Evolutionary conservation across 352 stramenopile genomes (phyloP).

Genomic region (Globisporangium emineosum): DNA sequence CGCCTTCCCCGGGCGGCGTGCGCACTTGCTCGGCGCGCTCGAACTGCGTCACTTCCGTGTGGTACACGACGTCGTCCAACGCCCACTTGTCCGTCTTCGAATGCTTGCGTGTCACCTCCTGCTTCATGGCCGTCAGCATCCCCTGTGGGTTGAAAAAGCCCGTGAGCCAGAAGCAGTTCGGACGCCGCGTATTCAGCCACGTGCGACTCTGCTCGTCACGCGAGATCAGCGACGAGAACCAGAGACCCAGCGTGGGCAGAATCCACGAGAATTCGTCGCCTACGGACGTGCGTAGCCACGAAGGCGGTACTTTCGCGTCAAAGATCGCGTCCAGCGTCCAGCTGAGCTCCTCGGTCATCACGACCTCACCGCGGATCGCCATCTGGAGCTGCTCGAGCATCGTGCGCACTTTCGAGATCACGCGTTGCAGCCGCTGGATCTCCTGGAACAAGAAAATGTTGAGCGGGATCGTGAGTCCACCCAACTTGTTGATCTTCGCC

Average conservation of each 20-base stretch:
- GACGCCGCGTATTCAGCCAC: slow-evolving; percentile 94
- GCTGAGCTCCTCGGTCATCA: slow-evolving; percentile 97
- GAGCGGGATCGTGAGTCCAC: slow-evolving; percentile 94
- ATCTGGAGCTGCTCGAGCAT: slow-evolving; percentile 96
- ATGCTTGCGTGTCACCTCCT: slow-evolving; percentile 97
- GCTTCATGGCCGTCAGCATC: slow-evolving; percentile 98
- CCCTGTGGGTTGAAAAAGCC: slow-evolving; percentile 98
- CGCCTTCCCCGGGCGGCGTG: slow-evolving; percentile 88
- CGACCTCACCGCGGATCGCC: slow-evolving; percentile 97
- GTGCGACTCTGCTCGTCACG: slow-evolving; percentile 94
- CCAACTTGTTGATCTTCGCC: slow-evolving; percentile 95
- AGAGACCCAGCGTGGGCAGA: slow-evolving; percentile 93
- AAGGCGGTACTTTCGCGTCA: slow-evolving; percentile 93
- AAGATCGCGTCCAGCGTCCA: slow-evolving; percentile 95
- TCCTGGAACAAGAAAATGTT: slow-evolving; percentile 99
- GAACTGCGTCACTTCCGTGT: slow-evolving; percentile 95
- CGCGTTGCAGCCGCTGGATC: slow-evolving; percentile 95
- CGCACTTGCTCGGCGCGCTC: slow-evolving; percentile 90
- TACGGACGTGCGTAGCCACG: slow-evolving; percentile 95
- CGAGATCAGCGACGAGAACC: slow-evolving; percentile 96
- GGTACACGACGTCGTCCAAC: slow-evolving; percentile 97
- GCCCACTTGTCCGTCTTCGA: slow-evolving; percentile 96
- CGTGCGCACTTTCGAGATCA: slow-evolving; percentile 95
- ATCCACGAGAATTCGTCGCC: slow-evolving; percentile 99
- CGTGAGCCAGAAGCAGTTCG: slow-evolving; percentile 96